Evolutionary conservation across 495 filamentous ascomycete species (phyloP).

Genomic region (Pyronema omphalodes): DNA sequence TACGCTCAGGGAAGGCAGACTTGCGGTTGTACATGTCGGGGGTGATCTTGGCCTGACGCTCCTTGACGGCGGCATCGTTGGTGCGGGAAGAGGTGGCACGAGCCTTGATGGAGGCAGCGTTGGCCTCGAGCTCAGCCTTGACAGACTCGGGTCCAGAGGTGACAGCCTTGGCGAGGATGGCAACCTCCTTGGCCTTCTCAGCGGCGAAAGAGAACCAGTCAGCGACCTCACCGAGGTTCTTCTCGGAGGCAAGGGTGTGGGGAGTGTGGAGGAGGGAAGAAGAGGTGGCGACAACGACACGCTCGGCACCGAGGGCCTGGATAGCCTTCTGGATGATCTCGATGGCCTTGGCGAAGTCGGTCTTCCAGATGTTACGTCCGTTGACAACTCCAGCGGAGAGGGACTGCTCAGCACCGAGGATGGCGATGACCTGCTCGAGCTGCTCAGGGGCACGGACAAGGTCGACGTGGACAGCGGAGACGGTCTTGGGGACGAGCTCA

Average conservation of each 20-base stretch:
- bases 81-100: slow-evolving; percentile 82
- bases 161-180: slow-evolving; percentile 88
- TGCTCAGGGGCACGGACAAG: slow-evolving; percentile 95
- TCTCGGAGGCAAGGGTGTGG: slow-evolving; percentile 93
- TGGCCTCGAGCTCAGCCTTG: slow-evolving; percentile 71
- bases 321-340: slow-evolving; percentile 72
- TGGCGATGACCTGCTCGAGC: slow-evolving; percentile 56
- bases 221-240: slow-evolving; percentile 78
- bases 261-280: slow-evolving; percentile 94
- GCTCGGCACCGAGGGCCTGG: slow-evolving; percentile 84
- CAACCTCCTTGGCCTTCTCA: slow-evolving; percentile 83
- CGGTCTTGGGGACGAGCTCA: slow-evolving; percentile 50
- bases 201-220: slow-evolving; percentile 98
- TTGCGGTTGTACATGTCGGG: slow-evolving; percentile 75
- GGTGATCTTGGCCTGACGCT: slow-evolving; percentile 73
- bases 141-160: slow-evolving; percentile 77
- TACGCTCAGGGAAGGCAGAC: slow-evolving; percentile 65
- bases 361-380: slow-evolving; percentile 99
- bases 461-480: slow-evolving; percentile 81
- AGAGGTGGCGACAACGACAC: slow-evolving; percentile 89
- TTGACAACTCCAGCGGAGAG: slow-evolving; percentile 93
- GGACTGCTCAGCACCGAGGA: slow-evolving; percentile 66
- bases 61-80: slow-evolving; percentile 92
- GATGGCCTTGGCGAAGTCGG: slow-evolving; percentile 80
- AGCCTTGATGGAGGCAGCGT: slow-evolving; percentile 73